Percentiles rank a stretch among this genome's conserved stretches.
Evolutionary conservation across 2,329 filamentous ascomycete species (phyloP).

Genomic region (Hypoxylon sp.): DNA sequence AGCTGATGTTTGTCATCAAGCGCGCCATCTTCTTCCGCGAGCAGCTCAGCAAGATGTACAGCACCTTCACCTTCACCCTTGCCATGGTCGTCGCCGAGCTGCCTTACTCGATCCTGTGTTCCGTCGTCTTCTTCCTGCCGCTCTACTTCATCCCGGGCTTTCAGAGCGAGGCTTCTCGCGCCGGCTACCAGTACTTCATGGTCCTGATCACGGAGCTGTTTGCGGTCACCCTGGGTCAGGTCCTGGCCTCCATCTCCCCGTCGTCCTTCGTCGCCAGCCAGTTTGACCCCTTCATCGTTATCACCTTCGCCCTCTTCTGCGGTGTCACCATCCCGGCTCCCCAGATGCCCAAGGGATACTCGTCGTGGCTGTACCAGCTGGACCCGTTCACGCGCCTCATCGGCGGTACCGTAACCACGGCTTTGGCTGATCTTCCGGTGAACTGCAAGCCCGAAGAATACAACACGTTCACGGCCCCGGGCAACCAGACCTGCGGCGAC

Average conservation of each 20-base stretch:
- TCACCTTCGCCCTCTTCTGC: conserved; percentile 85
- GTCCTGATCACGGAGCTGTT: conserved; percentile 85
- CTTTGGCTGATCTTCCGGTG: conserved; percentile 72
- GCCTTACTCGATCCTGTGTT: conserved; percentile 83
- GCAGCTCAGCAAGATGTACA: conserved; percentile 86
- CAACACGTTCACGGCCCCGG: conserved; percentile 72
- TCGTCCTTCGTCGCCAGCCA: conserved; percentile 80
- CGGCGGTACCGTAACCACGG: conserved; percentile 79
- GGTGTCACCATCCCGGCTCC: conserved; percentile 83
- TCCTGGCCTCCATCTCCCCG: conserved; percentile 78
- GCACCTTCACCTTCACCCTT: conserved; percentile 77
- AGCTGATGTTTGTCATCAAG: conserved; percentile 82
- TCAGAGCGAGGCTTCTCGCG: conserved; percentile 66
- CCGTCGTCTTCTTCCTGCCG: conserved; percentile 81
- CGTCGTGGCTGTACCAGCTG: conserved; percentile 81
- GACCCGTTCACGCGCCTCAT: conserved; percentile 86
- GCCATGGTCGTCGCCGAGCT: conserved; percentile 84
- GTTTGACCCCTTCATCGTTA: conserved; percentile 82
- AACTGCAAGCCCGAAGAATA: conserved; percentile 67
- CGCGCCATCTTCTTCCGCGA: conserved; percentile 87
- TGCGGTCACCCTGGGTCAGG: conserved; percentile 80
- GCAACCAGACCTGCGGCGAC: conserved; percentile 71
- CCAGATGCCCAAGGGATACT: conserved; percentile 81
- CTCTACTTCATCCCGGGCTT: conserved; percentile 87
- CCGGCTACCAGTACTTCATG: conserved; percentile 89